A percentile compares a stretch with the other conserved stretches of the same genome.
These are phyloP conservation scores for Aspergillus hortae DNA, from an alignment of 2,329 filamentous ascomycete species.

Conservation along the genomic window DNA sequence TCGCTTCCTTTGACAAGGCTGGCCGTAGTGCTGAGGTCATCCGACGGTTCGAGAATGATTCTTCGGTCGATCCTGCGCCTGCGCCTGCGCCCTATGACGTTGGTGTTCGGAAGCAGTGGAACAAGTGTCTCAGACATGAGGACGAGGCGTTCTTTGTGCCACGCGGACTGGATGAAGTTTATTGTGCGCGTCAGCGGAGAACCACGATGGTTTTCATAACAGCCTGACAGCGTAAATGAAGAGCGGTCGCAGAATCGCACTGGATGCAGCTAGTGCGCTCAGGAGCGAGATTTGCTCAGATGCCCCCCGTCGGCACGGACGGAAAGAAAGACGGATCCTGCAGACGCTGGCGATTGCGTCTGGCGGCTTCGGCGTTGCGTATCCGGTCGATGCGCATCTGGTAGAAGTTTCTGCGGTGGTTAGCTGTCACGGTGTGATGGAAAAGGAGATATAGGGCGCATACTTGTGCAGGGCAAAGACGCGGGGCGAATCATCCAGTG, in stretches of 20 bases:
- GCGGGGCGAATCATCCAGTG: constrained; percentile 65
- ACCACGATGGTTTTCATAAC: no score
- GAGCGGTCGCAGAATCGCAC: no score
- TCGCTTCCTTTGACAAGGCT: neutral
- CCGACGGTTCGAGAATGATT: no score
- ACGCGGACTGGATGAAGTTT: no score
- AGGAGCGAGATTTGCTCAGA: constrained; percentile 15
- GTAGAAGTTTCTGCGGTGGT: constrained; percentile 66
- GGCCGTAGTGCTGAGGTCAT: neutral
- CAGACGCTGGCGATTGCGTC: constrained; percentile 74
- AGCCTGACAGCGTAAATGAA: no score
- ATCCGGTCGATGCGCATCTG: constrained; percentile 79
- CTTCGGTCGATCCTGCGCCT: no score
- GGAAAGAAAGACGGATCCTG: constrained; percentile 79
- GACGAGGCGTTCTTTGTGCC: no score
- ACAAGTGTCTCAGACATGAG: no score
- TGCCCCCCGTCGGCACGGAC: constrained; percentile 66
- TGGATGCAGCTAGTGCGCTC: no score
- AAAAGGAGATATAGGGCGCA: constrained; percentile 7
- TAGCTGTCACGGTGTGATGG: neutral
- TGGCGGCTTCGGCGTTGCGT: constrained; percentile 72
- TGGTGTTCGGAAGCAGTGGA: no score
- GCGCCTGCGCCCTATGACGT: no score
- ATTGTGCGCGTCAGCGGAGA: no score
- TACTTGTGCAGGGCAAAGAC: constrained; percentile 83